A percentile compares a stretch with the other conserved stretches of the same genome.
Evolutionary conservation across 2,329 filamentous ascomycete species (phyloP).

Genomic region (Fusarium penzigii): DNA sequence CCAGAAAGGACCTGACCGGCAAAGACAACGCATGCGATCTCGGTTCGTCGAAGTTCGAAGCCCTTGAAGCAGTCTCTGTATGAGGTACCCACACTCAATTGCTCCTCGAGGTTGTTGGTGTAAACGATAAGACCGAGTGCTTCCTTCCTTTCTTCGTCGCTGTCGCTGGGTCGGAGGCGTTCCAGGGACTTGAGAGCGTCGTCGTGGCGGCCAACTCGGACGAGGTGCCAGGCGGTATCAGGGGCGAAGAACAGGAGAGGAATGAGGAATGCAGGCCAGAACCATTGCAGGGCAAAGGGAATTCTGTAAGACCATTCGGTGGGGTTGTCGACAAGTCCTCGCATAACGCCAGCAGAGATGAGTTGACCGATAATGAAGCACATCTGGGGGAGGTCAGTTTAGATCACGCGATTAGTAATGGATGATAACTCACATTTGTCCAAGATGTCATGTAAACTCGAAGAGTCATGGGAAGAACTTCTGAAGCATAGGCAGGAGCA

Average conservation of each 20-base stretch:
- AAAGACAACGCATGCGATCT: slow-evolving; percentile 39
- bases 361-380: slow-evolving; percentile 50
- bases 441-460: slow-evolving; percentile 47
- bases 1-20: slow-evolving; percentile 39
- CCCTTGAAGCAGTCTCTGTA: slow-evolving; percentile 48
- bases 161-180: slow-evolving; percentile 31
- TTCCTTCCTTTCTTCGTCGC: slow-evolving; percentile 35
- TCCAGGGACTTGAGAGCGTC: slow-evolving; percentile 37
- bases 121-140: slow-evolving; percentile 43
- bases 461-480: slow-evolving; percentile 40
- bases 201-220: slow-evolving; percentile 36
- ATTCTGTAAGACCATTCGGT: slow-evolving; percentile 48
- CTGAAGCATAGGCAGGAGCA: slow-evolving; percentile 48
- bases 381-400: slow-evolving; percentile 22
- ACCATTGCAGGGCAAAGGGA: slow-evolving; percentile 51
- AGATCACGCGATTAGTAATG: too few species aligned
- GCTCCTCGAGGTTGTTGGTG: slow-evolving; percentile 42
- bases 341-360: slow-evolving; percentile 38
- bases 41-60: slow-evolving; percentile 41
- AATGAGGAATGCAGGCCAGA: slow-evolving; percentile 46
- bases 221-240: slow-evolving; percentile 48
- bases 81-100: slow-evolving; percentile 37
- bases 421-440: slow-evolving; percentile 33
- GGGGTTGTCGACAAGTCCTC: slow-evolving; percentile 28
- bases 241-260: slow-evolving; percentile 44